phyloP scores from a whole-genome alignment of 73 alveolate genomes.

The Stentor coeruleus region DNA sequence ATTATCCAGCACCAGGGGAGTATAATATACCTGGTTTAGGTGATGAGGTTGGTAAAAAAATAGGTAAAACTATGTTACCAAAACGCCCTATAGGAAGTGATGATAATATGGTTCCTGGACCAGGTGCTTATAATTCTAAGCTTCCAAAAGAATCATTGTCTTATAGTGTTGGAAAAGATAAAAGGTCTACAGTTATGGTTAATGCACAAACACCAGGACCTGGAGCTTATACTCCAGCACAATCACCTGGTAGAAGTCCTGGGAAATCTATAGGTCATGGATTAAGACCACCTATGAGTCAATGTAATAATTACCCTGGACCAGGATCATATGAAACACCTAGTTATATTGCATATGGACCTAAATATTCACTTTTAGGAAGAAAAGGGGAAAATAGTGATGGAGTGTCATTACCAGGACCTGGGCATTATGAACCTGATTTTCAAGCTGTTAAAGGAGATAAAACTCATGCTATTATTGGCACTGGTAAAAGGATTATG shows the following conservation, averaged over 20 bases:
- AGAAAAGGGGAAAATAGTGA: neutral
- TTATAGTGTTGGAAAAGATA: neutral
- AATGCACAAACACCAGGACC: constrained; percentile 7
- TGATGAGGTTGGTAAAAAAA: neutral
- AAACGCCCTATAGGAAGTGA: neutral
- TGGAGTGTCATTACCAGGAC: neutral
- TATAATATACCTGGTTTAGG: neutral
- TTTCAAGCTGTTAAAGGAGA: neutral
- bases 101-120: neutral
- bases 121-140: constrained; percentile 5
- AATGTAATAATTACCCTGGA: neutral
- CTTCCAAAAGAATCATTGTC: neutral
- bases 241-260: neutral
- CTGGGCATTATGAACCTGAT: constrained; percentile 12
- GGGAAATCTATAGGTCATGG: neutral
- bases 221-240: neutral
- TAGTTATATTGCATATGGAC: neutral
- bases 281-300: neutral
- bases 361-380: neutral
- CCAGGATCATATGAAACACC: constrained; percentile 10
- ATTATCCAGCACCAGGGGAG: neutral
- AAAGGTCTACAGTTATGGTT: neutral
- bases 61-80: neutral
- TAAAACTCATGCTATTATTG: neutral
- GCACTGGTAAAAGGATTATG: neutral